Conservation (phyloP, 176 grass and related monocot species). For the Bonia amplexicaulis region DNA sequence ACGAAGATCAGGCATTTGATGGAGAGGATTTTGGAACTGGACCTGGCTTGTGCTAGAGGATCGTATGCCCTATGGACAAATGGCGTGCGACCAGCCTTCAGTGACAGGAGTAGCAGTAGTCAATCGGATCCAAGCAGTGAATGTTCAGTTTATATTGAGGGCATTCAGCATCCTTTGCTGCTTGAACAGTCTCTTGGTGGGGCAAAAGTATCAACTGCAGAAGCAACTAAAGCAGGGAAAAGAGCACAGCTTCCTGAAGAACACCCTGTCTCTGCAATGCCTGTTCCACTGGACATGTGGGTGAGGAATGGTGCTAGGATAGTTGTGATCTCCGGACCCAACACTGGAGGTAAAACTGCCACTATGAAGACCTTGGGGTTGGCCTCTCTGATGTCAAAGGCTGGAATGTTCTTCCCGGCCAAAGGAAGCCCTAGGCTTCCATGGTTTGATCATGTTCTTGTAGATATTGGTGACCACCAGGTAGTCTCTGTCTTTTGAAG, state of each 20-base stretch:
- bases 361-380: slow-evolving; percentile 83
- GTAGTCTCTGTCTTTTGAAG: slow-evolving; percentile 62
- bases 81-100: slow-evolving; percentile 50
- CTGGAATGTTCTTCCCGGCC: slow-evolving; percentile 68
- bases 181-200: slow-evolving; percentile 47
- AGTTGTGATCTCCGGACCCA: slow-evolving; percentile 83
- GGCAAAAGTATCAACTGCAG: not conserved
- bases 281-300: slow-evolving; percentile 58
- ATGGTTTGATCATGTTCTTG: slow-evolving; percentile 72
- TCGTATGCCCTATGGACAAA: slow-evolving; percentile 51
- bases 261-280: slow-evolving; percentile 15
- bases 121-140: slow-evolving; percentile 4
- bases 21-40: slow-evolving; percentile 60
- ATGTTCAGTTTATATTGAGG: slow-evolving; percentile 50
- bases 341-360: slow-evolving; percentile 82
- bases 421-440: slow-evolving; percentile 62
- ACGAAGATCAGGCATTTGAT: slow-evolving; percentile 54
- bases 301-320: slow-evolving; percentile 44
- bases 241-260: slow-evolving; percentile 7
- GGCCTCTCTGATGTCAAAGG: slow-evolving; percentile 67
- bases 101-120: not conserved
- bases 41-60: slow-evolving; percentile 58
- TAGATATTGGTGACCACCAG: slow-evolving; percentile 79
- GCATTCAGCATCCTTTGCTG: slow-evolving; percentile 62
- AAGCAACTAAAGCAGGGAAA: slow-evolving; percentile 13